Percentiles rank a stretch among this genome's conserved stretches.
Evolutionary conservation across 768 basidiomycete species (phyloP).

Genomic region (Sarcodon sp.): DNA sequence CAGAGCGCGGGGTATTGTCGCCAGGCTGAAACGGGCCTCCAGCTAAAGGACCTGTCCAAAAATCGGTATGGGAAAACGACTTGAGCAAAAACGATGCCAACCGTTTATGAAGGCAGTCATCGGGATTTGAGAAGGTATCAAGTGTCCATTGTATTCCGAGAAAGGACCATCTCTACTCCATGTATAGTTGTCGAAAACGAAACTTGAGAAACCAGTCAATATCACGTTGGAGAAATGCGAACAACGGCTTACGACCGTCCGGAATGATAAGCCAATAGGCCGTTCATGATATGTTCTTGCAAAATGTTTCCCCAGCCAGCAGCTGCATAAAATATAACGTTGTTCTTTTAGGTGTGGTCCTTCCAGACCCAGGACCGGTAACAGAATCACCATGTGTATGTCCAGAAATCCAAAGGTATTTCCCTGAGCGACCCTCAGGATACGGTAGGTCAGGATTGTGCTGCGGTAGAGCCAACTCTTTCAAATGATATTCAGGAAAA

Average conservation of each 20-base stretch:
- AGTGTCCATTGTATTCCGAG: not conserved
- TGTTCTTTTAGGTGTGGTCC: not conserved
- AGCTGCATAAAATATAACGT: not conserved
- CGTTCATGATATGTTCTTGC: not conserved
- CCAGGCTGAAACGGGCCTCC: constrained; percentile 25
- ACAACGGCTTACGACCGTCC: not conserved
- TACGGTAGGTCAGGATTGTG: constrained; percentile 10
- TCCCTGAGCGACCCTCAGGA: constrained; percentile 13
- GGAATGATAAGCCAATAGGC: not conserved
- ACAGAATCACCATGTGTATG: constrained; percentile 9
- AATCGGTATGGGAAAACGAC: not conserved
- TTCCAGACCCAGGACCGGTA: not conserved
- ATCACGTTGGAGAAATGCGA: not conserved
- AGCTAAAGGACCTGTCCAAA: constrained; percentile 25
- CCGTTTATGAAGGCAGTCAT: not conserved
- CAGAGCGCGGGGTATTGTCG: constrained; percentile 27
- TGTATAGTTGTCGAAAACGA: not conserved
- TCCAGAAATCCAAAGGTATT: constrained; percentile 10
- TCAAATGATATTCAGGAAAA: constrained; percentile 13
- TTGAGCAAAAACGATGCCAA: not conserved
- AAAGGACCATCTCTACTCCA: not conserved
- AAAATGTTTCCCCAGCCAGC: not conserved
- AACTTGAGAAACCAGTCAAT: not conserved
- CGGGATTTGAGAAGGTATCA: not conserved
- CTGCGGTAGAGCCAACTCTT: constrained; percentile 16